Percentiles rank a stretch among this genome's conserved stretches.
Conservation (phyloP, 2,329 filamentous ascomycete species). For the Pestalotiopsis sp. region DNA sequence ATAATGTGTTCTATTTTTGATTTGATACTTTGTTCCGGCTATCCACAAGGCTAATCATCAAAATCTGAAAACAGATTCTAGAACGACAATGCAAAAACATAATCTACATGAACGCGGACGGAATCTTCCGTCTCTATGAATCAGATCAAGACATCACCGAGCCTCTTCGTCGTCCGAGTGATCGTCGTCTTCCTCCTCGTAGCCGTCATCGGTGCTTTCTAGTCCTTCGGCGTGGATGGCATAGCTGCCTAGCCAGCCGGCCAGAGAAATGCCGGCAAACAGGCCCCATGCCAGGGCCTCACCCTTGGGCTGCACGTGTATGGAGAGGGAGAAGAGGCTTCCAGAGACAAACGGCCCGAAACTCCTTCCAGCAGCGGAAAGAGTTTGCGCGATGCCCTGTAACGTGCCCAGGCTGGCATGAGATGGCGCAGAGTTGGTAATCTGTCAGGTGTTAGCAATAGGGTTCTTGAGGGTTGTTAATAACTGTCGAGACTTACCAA, state of each 20-base stretch:
- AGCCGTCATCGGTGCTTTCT: slow-evolving; percentile 59
- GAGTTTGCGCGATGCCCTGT: slow-evolving; percentile 91
- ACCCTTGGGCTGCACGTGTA: slow-evolving; percentile 74
- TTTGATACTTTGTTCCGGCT: not conserved
- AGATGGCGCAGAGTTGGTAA: slow-evolving; percentile 90
- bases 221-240: slow-evolving; percentile 69
- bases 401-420: slow-evolving; percentile 84
- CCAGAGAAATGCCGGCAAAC: slow-evolving; percentile 80
- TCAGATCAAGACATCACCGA: not conserved
- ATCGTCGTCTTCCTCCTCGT: slow-evolving; percentile 34
- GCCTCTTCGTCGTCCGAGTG: slow-evolving; percentile 20
- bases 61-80: not conserved
- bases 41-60: not conserved
- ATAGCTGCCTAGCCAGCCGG: slow-evolving; percentile 80
- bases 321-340: slow-evolving; percentile 79
- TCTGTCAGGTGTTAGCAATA: slow-evolving; percentile 48
- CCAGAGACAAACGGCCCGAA: slow-evolving; percentile 89
- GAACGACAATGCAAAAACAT: not conserved
- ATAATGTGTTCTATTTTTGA: not conserved
- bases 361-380: slow-evolving; percentile 87
- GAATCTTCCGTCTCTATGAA: not conserved
- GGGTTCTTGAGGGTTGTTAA: not conserved
- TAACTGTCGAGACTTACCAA: slow-evolving; percentile 60
- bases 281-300: slow-evolving; percentile 85
- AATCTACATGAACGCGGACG: not conserved